Conservation (phyloP, 768 basidiomycete species). For the Hemileccinum rubropunctum region DNA sequence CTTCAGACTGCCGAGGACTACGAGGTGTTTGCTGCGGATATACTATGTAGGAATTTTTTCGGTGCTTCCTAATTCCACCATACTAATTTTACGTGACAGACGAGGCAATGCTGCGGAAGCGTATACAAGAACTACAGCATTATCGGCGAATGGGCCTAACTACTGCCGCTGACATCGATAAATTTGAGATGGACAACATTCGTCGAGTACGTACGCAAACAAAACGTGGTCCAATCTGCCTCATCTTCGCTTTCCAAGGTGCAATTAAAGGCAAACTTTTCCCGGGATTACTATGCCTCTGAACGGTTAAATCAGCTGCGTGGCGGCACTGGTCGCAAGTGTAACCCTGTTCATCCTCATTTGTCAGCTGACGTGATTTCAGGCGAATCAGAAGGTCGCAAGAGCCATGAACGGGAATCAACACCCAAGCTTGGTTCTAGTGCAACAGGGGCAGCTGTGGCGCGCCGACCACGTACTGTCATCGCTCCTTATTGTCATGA, state of each 20-base stretch:
- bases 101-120: constrained; percentile 81
- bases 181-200: constrained; percentile 72
- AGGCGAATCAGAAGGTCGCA: constrained; percentile 50
- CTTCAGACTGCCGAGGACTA: constrained; percentile 91
- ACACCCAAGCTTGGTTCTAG: constrained; percentile 49
- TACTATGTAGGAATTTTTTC: constrained; percentile 66
- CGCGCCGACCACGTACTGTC: constrained; percentile 35
- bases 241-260: constrained; percentile 36
- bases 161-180: constrained; percentile 85
- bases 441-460: constrained; percentile 35
- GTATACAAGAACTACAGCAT: constrained; percentile 88
- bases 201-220: constrained; percentile 56
- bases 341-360: constrained; percentile 34
- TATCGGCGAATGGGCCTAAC: constrained; percentile 85
- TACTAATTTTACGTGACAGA: constrained; percentile 43
- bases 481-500: no score
- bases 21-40: constrained; percentile 82
- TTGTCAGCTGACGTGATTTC: not conserved
- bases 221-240: not conserved
- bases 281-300: constrained; percentile 55
- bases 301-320: constrained; percentile 53
- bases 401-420: constrained; percentile 58
- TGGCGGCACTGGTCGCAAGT: constrained; percentile 45
- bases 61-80: no score
- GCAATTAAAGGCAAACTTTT: constrained; percentile 55